Evolutionary conservation across 1,139 yeast genomes (phyloP).

Genomic region (Candida sanyaensis): DNA sequence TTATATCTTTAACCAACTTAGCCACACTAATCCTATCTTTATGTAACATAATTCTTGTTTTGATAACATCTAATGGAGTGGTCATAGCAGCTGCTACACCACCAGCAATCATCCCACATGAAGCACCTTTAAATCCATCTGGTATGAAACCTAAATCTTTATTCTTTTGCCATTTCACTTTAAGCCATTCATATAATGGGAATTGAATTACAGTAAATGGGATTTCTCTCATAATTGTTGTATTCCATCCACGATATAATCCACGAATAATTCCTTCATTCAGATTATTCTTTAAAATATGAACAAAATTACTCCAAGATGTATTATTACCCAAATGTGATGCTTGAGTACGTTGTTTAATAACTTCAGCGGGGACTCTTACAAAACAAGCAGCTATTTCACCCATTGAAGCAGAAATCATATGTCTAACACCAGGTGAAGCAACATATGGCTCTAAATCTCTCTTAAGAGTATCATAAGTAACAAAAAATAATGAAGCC

Average conservation of each 20-base stretch:
- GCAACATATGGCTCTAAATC: slow-evolving; percentile 32
- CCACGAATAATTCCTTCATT: slow-evolving; percentile 83
- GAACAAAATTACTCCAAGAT: slow-evolving; percentile 61
- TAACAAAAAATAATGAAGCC: slow-evolving; percentile 85
- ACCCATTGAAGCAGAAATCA: slow-evolving; percentile 86
- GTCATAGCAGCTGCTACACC: slow-evolving; percentile 93
- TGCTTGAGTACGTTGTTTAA: slow-evolving; percentile 93
- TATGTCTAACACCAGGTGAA: slow-evolving; percentile 59
- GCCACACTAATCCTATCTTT: slow-evolving; percentile 49
- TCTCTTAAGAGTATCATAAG: slow-evolving; percentile 78
- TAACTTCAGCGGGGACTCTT: slow-evolving; percentile 95
- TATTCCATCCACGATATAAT: slow-evolving; percentile 88
- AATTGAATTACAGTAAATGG: slow-evolving; percentile 96
- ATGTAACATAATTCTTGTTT: slow-evolving; percentile 86
- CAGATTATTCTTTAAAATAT: slow-evolving; percentile 55
- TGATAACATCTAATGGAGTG: slow-evolving; percentile 90
- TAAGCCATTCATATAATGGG: slow-evolving; percentile 86
- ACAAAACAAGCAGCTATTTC: slow-evolving; percentile 92
- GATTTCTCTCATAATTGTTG: slow-evolving; percentile 90
- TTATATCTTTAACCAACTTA: slow-evolving; percentile 47
- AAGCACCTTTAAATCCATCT: slow-evolving; percentile 67
- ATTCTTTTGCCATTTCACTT: slow-evolving; percentile 47
- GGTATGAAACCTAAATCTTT: slow-evolving; percentile 25
- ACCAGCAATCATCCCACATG: slow-evolving; percentile 94
- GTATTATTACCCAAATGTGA: slow-evolving; percentile 51